phyloP scores from a whole-genome alignment of 2,329 filamentous ascomycete species.

The Zalaria obscura region DNA sequence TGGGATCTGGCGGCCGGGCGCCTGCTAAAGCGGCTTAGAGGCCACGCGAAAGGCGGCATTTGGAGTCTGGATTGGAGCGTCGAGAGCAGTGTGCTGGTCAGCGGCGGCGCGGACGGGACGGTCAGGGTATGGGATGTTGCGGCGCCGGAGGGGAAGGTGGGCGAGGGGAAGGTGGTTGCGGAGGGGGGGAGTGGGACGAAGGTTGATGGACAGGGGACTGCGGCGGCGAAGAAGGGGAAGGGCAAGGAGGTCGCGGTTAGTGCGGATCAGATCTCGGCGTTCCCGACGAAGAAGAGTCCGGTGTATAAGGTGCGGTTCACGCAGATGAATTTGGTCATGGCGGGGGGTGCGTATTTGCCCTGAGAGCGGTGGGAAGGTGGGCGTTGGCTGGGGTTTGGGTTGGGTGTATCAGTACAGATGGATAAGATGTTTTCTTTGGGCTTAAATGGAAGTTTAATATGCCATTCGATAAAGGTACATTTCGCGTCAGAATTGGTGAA shows the following conservation, averaged over 20 bases:
- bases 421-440: no score
- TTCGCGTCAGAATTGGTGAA: no score
- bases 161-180: constrained; percentile 32
- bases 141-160: constrained; percentile 30
- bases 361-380: constrained; percentile 1
- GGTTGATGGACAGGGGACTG: constrained; percentile 37
- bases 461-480: no score
- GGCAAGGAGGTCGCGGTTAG: constrained; percentile 82
- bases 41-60: constrained; percentile 85
- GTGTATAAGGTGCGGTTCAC: constrained; percentile 91
- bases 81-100: constrained; percentile 80
- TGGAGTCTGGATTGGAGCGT: constrained; percentile 89
- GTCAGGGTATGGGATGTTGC: constrained; percentile 88
- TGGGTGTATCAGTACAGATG: no score
- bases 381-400: no score
- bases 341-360: constrained; percentile 57
- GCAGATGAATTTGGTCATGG: constrained; percentile 84
- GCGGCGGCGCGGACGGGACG: constrained; percentile 80
- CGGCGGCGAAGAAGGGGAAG: constrained; percentile 33
- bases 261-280: constrained; percentile 86
- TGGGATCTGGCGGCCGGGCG: constrained; percentile 87
- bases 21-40: constrained; percentile 81
- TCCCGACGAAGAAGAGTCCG: constrained; percentile 90
- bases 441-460: no score
- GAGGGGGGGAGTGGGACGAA: constrained; percentile 36